A percentile compares a stretch with the other conserved stretches of the same genome.
These are phyloP conservation scores for Delitschia confertaspora DNA, from an alignment of 495 filamentous ascomycete genomes.

Conservation along the genomic window DNA sequence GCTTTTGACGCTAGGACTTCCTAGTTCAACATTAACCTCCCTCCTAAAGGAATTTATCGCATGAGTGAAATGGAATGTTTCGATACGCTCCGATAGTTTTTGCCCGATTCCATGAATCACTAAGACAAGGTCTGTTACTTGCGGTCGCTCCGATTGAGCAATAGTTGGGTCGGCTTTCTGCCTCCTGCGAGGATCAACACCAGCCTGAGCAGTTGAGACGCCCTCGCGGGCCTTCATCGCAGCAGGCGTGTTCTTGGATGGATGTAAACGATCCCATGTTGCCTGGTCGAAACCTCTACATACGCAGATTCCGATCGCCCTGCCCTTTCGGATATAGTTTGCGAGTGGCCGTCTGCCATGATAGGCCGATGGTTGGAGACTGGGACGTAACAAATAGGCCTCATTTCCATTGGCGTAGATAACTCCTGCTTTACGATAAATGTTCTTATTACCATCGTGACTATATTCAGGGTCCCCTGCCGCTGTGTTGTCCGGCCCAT, in stretches of 20 bases:
- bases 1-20: conserved; percentile 59
- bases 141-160: conserved; percentile 53
- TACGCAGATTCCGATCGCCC: conserved; percentile 74
- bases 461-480: conserved; percentile 31
- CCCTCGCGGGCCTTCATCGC: conserved; percentile 44
- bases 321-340: conserved; percentile 71
- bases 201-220: conserved; percentile 32
- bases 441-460: conserved; percentile 28
- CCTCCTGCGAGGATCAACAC: conserved; percentile 28
- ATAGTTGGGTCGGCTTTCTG: conserved; percentile 33
- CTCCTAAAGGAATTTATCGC: conserved; percentile 87
- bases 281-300: conserved; percentile 75
- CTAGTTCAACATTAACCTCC: conserved; percentile 74
- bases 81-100: conserved; percentile 89
- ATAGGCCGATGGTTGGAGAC: conserved; percentile 68
- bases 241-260: conserved; percentile 43
- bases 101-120: conserved; percentile 95
- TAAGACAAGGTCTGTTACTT: conserved; percentile 77
- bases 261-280: conserved; percentile 68
- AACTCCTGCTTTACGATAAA: conserved; percentile 62
- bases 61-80: conserved; percentile 95
- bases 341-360: conserved; percentile 67
- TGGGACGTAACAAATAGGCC: conserved; percentile 74
- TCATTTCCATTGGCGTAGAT: conserved; percentile 68
- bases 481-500: conserved; percentile 36